Conservation (phyloP, 75 land plant genomes). For the Sequoia sempervirens region DNA sequence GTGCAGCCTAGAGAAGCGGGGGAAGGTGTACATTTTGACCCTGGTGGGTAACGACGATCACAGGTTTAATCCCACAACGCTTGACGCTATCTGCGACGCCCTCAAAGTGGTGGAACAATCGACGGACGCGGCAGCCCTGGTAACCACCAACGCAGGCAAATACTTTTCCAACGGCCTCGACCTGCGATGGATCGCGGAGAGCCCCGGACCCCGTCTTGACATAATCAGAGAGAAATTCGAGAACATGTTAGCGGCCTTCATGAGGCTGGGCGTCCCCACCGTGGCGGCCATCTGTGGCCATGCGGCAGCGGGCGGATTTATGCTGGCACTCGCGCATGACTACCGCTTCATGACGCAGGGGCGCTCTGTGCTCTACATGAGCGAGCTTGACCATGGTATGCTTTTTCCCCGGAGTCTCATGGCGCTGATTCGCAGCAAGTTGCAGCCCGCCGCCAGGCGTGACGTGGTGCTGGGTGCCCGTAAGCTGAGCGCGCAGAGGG, state of each 20-base stretch:
- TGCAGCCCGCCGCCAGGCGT: conserved; percentile 17
- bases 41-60: conserved; percentile 30
- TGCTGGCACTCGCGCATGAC: conserved; percentile 47
- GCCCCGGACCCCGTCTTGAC: neutral
- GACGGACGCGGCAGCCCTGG: conserved; percentile 19
- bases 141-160: conserved; percentile 39
- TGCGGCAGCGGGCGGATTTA: conserved; percentile 40
- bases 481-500: conserved; percentile 20
- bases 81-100: conserved; percentile 14
- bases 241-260: conserved; percentile 18
- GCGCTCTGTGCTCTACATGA: conserved; percentile 38
- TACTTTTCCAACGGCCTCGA: conserved; percentile 48
- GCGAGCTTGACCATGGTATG: conserved; percentile 28
- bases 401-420: conserved; percentile 17
- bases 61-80: conserved; percentile 23
- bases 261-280: conserved; percentile 29
- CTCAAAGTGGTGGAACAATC: conserved; percentile 8
- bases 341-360: conserved; percentile 38
- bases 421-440: conserved; percentile 23
- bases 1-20: conserved; percentile 29
- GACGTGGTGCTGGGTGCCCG: conserved; percentile 26
- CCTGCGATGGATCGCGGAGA: conserved; percentile 17
- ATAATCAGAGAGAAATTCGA: conserved; percentile 15
- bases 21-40: conserved; percentile 26
- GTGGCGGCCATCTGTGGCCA: conserved; percentile 48